Base-by-base conservation (phyloP, 75 land plant genomes). In the Pinus taeda region DNA sequence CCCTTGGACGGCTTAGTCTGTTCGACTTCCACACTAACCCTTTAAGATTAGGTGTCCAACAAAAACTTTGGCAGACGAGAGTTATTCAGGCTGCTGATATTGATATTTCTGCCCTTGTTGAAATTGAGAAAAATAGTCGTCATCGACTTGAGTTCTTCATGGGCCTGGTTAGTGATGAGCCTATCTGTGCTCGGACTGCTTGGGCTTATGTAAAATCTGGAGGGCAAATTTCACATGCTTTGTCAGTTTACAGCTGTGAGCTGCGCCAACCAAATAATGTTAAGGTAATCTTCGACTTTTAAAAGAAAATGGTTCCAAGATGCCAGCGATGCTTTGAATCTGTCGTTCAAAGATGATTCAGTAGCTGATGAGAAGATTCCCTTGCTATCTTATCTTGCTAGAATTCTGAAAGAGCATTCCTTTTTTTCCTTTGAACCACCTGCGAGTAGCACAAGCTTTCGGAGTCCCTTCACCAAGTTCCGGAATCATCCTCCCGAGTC, bases 141-240 rank as follows among this genome's bases (percentile, higher is more conserved):
- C 99, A 96, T 79, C 90, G 99, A 37, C 94, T 96, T 92, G 99
- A 96, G 78, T 96, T 96, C 77, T 94, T 92, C 78, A 96, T 96
- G 99, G 99, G 99, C 18, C 95, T 89, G 81, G 91, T 86, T 39
- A 88, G 95, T 71, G 95, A n/a, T n/a, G n/a, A n/a, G n/a, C n/a
- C n/a, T n/a, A n/a, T n/a, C n/a, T n/a, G n/a, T n/a, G n/a, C n/a
- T n/a, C n/a, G n/a, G n/a, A n/a, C n/a, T n/a, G n/a, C n/a, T n/a
- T n/a, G n/a, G n/a, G n/a, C n/a, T n/a, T 94, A 92, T 82, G 83
- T 83, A 37, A 92, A 90, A 70, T 85, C 93, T 81, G 99, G 99
- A 58, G 99, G 99, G 18, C 84, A 84, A 29, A 94, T 96, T 74
- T 92, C 99, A 65, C 99, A 96, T 89, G 95, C 98, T 65, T 80